Percentiles rank a stretch among this genome's conserved stretches.
These are phyloP conservation scores for Sporothrix globosa DNA, from an alignment of 2,329 filamentous ascomycete genomes.

Conservation along the genomic window DNA sequence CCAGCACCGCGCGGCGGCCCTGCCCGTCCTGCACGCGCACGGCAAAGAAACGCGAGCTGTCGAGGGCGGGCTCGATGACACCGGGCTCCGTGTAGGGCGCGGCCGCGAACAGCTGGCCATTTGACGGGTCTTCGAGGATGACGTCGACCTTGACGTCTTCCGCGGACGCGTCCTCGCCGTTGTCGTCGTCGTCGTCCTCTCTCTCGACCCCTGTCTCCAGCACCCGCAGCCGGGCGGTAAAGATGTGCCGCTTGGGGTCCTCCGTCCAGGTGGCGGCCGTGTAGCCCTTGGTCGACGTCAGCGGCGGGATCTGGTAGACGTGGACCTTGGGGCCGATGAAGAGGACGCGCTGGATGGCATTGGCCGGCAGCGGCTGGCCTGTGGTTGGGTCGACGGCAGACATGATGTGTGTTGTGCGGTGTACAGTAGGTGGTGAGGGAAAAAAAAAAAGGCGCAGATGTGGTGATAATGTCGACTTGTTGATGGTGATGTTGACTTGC, in stretches of 20 bases:
- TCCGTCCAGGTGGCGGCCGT: slow-evolving; percentile 76
- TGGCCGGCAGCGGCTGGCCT: slow-evolving; percentile 66
- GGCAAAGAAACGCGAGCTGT: slow-evolving; percentile 84
- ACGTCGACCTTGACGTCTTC: slow-evolving; percentile 72
- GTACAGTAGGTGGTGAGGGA: background rate
- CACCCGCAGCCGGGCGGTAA: slow-evolving; percentile 79
- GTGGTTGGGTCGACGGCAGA: slow-evolving; percentile 72
- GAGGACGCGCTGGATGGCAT: slow-evolving; percentile 83
- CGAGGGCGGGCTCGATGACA: slow-evolving; percentile 75
- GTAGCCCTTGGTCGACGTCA: slow-evolving; percentile 78
- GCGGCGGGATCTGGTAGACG: slow-evolving; percentile 84
- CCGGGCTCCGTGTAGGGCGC: slow-evolving; percentile 71
- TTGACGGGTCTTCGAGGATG: slow-evolving; percentile 74
- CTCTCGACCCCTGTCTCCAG: slow-evolving; percentile 69
- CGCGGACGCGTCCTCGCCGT: slow-evolving; percentile 37
- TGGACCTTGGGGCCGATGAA: slow-evolving; percentile 75
- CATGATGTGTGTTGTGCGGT: slow-evolving; percentile 49
- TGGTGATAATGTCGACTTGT: background rate
- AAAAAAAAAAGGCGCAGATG: background rate
- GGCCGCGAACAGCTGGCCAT: slow-evolving; percentile 78
- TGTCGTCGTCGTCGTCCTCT: slow-evolving; percentile 38
- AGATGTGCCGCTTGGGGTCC: slow-evolving; percentile 73
- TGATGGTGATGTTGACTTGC: background rate
- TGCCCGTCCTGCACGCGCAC: slow-evolving; percentile 75
- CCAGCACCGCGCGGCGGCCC: slow-evolving; percentile 76